Percentiles rank a stretch among this genome's conserved stretches.
Conservation (phyloP, 345 rosid species). For the Syzygium aqueum region DNA sequence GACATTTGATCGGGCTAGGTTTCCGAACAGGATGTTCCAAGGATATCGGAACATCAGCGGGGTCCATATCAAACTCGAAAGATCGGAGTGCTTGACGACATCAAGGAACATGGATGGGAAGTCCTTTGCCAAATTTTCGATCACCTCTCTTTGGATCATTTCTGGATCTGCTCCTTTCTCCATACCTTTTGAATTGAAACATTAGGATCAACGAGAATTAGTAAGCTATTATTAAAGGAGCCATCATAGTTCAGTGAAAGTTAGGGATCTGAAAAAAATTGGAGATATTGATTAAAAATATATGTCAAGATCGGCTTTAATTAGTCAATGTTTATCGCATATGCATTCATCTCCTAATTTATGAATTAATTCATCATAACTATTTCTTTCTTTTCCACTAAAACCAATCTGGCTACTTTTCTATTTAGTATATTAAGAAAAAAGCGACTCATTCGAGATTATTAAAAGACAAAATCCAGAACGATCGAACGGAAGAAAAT, state of each 20-base stretch:
- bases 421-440: too few species aligned
- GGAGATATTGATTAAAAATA: too few species aligned
- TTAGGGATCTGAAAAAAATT: not conserved
- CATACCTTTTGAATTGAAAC: not conserved
- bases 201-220: not conserved
- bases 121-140: conserved; percentile 6
- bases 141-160: conserved; percentile 11
- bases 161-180: not conserved
- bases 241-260: not conserved
- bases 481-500: not conserved
- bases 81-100: conserved; percentile 9
- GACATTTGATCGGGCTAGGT: conserved; percentile 18
- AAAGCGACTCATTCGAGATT: too few species aligned
- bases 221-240: not conserved
- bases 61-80: conserved; percentile 22
- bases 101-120: conserved; percentile 15
- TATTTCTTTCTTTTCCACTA: not conserved
- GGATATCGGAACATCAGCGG: conserved; percentile 25
- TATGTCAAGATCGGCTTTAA: too few species aligned
- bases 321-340: not conserved
- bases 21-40: conserved; percentile 26
- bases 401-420: not conserved
- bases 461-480: not conserved
- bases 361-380: not conserved
- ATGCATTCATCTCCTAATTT: not conserved